These are phyloP conservation scores for Nitzschia sp. DNA, from an alignment of 108 stramenopile genomes.

Conservation along the genomic window DNA sequence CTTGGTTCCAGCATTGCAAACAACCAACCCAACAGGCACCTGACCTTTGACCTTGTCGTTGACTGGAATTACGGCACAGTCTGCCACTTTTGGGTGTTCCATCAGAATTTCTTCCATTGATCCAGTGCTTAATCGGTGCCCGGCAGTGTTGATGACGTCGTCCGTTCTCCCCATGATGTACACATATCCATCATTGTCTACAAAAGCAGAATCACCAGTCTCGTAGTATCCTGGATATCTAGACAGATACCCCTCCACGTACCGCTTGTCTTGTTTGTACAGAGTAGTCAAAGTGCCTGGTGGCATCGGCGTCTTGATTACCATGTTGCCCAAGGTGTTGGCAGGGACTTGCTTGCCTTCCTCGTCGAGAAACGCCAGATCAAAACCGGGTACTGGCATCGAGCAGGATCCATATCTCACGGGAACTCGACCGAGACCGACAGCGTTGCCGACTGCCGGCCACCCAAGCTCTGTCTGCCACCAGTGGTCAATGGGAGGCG, in stretches of 20 bases:
- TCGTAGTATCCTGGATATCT: constrained; percentile 71
- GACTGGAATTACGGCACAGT: constrained; percentile 72
- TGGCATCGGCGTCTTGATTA: constrained; percentile 70
- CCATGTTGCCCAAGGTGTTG: constrained; percentile 54
- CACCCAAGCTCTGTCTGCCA: constrained; percentile 78
- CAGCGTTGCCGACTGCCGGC: constrained; percentile 44
- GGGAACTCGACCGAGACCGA: constrained; percentile 46
- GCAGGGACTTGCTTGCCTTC: constrained; percentile 35
- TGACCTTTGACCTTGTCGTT: constrained; percentile 70
- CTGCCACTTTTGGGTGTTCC: constrained; percentile 58
- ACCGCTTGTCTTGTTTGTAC: constrained; percentile 66
- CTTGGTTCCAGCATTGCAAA: constrained; percentile 34
- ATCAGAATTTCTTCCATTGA: constrained; percentile 74
- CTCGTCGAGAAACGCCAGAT: constrained; percentile 49
- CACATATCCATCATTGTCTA: constrained; percentile 79
- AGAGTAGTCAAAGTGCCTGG: constrained; percentile 73
- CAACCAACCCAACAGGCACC: constrained; percentile 71
- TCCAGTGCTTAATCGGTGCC: constrained; percentile 70
- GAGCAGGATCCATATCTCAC: constrained; percentile 53
- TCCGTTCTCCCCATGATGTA: constrained; percentile 75
- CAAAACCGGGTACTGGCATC: constrained; percentile 56
- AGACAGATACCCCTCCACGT: constrained; percentile 47
- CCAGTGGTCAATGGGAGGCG: constrained; percentile 72
- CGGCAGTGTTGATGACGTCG: constrained; percentile 79
- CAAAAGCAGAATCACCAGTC: constrained; percentile 66